Percentiles rank a stretch among this genome's conserved stretches.
Conservation (phyloP, 148 eudicot genomes). For the Beta vulgaris region DNA sequence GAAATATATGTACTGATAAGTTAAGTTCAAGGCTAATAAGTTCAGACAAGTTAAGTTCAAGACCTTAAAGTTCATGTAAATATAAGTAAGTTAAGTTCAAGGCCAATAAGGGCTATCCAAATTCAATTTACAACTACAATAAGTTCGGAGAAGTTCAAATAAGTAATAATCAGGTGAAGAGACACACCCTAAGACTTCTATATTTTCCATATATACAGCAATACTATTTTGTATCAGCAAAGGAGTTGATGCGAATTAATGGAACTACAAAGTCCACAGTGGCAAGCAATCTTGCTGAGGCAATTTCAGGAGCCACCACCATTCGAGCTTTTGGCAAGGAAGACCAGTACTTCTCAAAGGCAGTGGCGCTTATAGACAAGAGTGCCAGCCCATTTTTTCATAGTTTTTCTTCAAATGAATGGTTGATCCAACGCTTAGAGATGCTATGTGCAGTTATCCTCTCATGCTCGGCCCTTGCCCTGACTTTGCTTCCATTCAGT, state of each 20-base stretch:
- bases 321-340: constrained; percentile 63
- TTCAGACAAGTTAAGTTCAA: no score
- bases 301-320: constrained; percentile 53
- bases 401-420: constrained; percentile 51
- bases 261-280: constrained; percentile 61
- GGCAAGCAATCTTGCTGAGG: constrained; percentile 54
- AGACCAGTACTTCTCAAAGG: constrained; percentile 40
- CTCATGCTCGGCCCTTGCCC: constrained; percentile 43
- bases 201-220: constrained; percentile 31
- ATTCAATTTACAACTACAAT: no score
- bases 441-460: constrained; percentile 42
- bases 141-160: no score
- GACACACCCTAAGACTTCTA: no score
- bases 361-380: constrained; percentile 40
- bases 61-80: no score
- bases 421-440: constrained; percentile 63
- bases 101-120: no score
- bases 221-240: constrained; percentile 52
- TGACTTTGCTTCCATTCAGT: constrained; percentile 39
- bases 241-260: constrained; percentile 60
- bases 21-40: no score
- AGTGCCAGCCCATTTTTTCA: constrained; percentile 54
- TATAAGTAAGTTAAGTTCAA: no score
- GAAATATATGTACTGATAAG: no score
- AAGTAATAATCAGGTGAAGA: no score